phyloP scores from a whole-genome alignment of 371 early-diverging fungal species.

The Sporodiniella umbellata region DNA sequence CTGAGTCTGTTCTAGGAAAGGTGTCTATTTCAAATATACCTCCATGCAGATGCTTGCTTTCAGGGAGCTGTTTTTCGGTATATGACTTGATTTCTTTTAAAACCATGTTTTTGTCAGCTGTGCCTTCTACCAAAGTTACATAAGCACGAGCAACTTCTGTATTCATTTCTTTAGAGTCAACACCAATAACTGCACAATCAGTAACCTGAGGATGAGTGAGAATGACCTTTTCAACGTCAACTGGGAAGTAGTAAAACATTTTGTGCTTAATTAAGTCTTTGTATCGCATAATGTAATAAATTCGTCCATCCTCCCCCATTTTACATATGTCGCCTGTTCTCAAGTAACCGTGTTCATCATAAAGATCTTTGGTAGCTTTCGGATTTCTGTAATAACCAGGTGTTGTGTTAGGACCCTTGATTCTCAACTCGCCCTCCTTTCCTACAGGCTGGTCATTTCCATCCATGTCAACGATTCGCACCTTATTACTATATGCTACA shows the following conservation, averaged over 20 bases:
- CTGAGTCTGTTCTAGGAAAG: slow-evolving; percentile 62
- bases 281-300: slow-evolving; percentile 55
- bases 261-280: slow-evolving; percentile 70
- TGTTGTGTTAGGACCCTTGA: slow-evolving; percentile 77
- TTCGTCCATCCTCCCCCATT: slow-evolving; percentile 49
- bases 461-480: slow-evolving; percentile 57
- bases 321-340: slow-evolving; percentile 78
- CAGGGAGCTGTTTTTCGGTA: slow-evolving; percentile 52
- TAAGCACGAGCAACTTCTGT: slow-evolving; percentile 76
- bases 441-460: slow-evolving; percentile 39
- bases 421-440: slow-evolving; percentile 60
- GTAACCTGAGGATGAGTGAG: slow-evolving; percentile 63
- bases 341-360: slow-evolving; percentile 68
- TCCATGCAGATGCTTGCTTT: slow-evolving; percentile 69
- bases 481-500: slow-evolving; percentile 48
- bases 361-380: slow-evolving; percentile 54
- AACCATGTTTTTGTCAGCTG: slow-evolving; percentile 16
- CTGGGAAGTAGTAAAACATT: slow-evolving; percentile 34
- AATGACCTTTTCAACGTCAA: slow-evolving; percentile 31
- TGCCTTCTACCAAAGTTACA: slow-evolving; percentile 45
- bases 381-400: slow-evolving; percentile 58
- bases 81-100: slow-evolving; percentile 51
- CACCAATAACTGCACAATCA: slow-evolving; percentile 69
- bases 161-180: slow-evolving; percentile 42
- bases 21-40: slow-evolving; percentile 60